Evolutionary conservation across 257 asterid genomes (phyloP).

Genomic region (Fraxinus quadrangulata): DNA sequence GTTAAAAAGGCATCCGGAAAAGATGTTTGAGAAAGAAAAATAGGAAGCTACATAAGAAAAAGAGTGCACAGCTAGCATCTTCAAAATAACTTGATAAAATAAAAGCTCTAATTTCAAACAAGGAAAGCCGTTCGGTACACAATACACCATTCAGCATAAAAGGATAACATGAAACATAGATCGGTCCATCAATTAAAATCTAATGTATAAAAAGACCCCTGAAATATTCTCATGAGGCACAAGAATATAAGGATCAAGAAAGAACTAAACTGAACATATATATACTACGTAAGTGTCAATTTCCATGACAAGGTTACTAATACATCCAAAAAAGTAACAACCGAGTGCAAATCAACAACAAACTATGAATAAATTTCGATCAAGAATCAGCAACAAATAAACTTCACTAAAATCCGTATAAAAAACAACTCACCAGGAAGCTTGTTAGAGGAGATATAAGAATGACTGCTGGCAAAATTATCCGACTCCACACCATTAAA

Average conservation of each 20-base stretch:
- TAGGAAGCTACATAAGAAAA: conserved; percentile 1
- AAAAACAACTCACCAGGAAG: conserved; percentile 56
- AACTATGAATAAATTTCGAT: not conserved
- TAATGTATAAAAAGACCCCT: conserved; percentile 17
- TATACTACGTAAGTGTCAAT: not conserved
- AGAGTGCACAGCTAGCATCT: not conserved
- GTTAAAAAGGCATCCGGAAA: conserved; percentile 29
- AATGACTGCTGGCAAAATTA: conserved; percentile 42
- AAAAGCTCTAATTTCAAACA: not conserved
- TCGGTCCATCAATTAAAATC: not conserved
- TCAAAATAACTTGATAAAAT: not conserved
- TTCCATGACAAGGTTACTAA: conserved; percentile 20
- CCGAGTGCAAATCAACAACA: not conserved
- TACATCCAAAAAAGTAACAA: not conserved
- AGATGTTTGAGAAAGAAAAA: conserved; percentile 25
- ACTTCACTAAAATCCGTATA: not conserved
- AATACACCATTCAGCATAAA: not conserved
- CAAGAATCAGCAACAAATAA: not conserved
- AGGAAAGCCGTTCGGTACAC: not conserved
- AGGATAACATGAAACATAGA: not conserved
- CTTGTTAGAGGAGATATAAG: conserved; percentile 54
- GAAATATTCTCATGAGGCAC: not conserved
- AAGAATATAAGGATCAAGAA: not conserved
- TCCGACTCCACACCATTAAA: conserved; percentile 53
- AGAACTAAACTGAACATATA: not conserved